phyloP scores from a whole-genome alignment of 331 rosid genomes.

The Erythrophleum ivorense region DNA sequence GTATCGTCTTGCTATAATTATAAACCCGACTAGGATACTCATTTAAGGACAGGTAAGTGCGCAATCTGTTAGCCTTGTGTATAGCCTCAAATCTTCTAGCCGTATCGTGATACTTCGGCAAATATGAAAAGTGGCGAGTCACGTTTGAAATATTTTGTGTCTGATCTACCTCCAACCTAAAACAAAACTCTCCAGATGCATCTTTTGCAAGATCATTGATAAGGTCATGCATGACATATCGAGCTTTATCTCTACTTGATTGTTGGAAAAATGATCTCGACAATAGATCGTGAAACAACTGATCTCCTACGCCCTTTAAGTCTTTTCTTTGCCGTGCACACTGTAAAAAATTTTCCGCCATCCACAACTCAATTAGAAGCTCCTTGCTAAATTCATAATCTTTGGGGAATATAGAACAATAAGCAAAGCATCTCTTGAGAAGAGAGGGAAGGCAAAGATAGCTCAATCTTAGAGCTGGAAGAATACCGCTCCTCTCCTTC shows the following conservation, averaged over 20 bases:
- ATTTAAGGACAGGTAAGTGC: background rate
- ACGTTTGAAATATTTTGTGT: background rate
- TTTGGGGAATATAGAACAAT: background rate
- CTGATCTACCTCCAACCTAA: background rate
- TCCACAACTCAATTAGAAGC: background rate
- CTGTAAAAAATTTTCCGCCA: background rate
- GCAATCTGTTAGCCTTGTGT: background rate
- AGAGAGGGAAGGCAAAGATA: background rate
- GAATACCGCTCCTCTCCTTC: background rate
- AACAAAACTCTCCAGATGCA: background rate
- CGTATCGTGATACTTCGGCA: fast-evolving
- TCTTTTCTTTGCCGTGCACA: background rate
- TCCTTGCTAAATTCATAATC: conserved; percentile 7
- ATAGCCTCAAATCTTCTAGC: background rate
- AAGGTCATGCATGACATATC: background rate
- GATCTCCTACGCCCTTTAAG: background rate
- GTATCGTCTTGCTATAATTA: background rate
- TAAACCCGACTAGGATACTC: too few relatives aligned
- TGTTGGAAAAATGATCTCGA: background rate
- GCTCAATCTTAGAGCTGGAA: conserved; percentile 10
- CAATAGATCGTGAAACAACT: background rate
- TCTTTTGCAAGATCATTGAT: background rate
- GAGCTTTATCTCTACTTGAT: background rate
- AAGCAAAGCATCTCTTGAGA: conserved; percentile 19
- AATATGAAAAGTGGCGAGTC: conserved; percentile 5